These are phyloP conservation scores for Peterozyma xylosa DNA, from an alignment of 805 yeast species.

Conservation along the genomic window DNA sequence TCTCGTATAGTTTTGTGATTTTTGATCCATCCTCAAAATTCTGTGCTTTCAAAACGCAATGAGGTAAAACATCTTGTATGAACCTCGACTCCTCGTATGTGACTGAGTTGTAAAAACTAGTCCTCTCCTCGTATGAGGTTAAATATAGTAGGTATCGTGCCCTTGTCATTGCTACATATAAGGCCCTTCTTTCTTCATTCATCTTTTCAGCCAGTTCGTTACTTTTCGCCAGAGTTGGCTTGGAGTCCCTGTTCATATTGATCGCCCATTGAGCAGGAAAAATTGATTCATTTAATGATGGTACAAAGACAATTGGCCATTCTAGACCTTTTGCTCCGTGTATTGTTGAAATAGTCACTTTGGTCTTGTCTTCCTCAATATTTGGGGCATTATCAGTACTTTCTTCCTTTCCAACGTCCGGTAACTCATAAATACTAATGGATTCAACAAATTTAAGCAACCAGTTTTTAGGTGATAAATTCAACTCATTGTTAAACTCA, in stretches of 20 bases:
- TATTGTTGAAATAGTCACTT: constrained; percentile 58
- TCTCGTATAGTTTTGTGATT: neutral
- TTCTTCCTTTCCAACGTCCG: too few species aligned
- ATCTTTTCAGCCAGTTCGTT: constrained; percentile 10
- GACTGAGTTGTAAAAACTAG: neutral
- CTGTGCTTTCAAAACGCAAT: neutral
- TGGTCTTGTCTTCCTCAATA: constrained; percentile 17
- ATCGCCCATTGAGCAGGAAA: constrained; percentile 52
- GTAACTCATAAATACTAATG: constrained; percentile 26
- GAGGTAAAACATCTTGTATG: neutral
- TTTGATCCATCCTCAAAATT: neutral
- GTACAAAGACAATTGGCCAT: constrained; percentile 88
- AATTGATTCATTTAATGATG: constrained; percentile 59
- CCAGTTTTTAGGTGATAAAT: constrained; percentile 6
- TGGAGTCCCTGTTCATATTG: constrained; percentile 18
- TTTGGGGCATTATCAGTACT: neutral
- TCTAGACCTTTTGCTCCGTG: constrained; percentile 93
- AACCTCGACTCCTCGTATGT: constrained; percentile 5
- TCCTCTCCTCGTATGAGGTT: neutral
- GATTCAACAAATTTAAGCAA: constrained; percentile 22
- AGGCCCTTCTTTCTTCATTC: constrained; percentile 76
- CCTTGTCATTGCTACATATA: constrained; percentile 85
- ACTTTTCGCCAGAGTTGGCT: constrained; percentile 9
- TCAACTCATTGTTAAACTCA: constrained; percentile 4
- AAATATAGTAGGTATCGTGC: constrained; percentile 38